Conservation (phyloP, 805 yeast species). For the Candida ulmi region DNA sequence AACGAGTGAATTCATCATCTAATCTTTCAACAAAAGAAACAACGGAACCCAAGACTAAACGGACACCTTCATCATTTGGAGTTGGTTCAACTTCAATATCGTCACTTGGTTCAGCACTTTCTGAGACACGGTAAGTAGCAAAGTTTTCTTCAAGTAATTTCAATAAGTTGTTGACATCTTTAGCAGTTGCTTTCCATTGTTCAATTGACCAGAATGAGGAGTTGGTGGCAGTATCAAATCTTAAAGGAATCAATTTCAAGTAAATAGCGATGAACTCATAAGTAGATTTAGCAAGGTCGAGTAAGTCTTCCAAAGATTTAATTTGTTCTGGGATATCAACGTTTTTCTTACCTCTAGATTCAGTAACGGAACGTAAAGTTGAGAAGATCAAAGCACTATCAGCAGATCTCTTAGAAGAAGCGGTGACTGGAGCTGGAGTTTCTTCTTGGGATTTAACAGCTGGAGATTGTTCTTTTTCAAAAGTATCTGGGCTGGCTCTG, state of each 20-base stretch:
- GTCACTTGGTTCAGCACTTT: conserved; percentile 63
- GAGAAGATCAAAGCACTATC: conserved; percentile 47
- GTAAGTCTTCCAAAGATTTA: conserved; percentile 56
- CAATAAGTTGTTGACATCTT: conserved; percentile 59
- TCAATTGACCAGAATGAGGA: conserved; percentile 69
- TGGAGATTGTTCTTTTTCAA: conserved; percentile 44
- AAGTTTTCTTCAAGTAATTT: conserved; percentile 60
- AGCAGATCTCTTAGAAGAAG: conserved; percentile 28
- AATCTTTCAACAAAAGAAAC: conserved; percentile 86
- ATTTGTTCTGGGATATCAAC: conserved; percentile 81
- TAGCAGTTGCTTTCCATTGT: conserved; percentile 70
- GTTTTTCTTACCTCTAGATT: conserved; percentile 93
- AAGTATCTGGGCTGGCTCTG: conserved; percentile 68
- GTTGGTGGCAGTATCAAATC: conserved; percentile 74
- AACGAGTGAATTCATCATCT: conserved; percentile 88
- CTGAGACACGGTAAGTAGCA: conserved; percentile 61
- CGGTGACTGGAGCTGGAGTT: conserved; percentile 24
- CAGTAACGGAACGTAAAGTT: conserved; percentile 68
- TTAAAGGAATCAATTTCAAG: conserved; percentile 76
- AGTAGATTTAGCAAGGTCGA: conserved; percentile 42
- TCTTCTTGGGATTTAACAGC: conserved; percentile 13
- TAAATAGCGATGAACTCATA: conserved; percentile 77
- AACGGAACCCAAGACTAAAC: conserved; percentile 76
- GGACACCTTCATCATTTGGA: conserved; percentile 59
- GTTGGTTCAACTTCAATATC: conserved; percentile 69